A percentile compares a stretch with the other conserved stretches of the same genome.
Evolutionary conservation across 1,284 basidiomycete genomes (phyloP).

Genomic region (Malassezia caprae): DNA sequence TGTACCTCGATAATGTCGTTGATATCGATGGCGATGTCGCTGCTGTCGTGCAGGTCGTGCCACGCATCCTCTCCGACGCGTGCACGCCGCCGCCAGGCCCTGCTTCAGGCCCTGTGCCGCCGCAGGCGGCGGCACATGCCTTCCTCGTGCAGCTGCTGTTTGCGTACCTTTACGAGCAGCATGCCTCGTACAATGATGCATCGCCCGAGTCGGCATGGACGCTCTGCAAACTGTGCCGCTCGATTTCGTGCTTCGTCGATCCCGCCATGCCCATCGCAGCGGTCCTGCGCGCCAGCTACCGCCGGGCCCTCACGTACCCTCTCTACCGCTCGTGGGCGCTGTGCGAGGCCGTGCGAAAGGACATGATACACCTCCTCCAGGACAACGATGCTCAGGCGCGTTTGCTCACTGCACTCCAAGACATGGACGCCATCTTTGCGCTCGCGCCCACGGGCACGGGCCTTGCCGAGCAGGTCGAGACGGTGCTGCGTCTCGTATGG

Average conservation of each 20-base stretch:
- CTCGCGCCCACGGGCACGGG: conserved; percentile 12
- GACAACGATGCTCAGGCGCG: background rate
- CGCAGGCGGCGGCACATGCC: background rate
- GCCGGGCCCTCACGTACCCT: conserved; percentile 18
- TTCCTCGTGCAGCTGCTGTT: conserved; percentile 18
- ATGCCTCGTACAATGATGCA: conserved; percentile 12
- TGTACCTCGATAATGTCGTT: conserved; percentile 10
- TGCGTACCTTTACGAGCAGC: conserved; percentile 18
- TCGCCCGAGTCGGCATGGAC: conserved; percentile 21
- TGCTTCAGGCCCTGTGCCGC: background rate
- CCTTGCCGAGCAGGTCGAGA: conserved; percentile 3
- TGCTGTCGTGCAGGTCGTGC: conserved; percentile 2
- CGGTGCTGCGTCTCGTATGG: conserved; percentile 10
- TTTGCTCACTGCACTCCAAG: background rate
- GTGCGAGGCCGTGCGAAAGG: conserved; percentile 11
- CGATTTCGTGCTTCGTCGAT: conserved; percentile 1
- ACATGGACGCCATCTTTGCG: conserved; percentile 13
- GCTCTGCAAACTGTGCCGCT: conserved; percentile 16
- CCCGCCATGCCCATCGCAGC: background rate
- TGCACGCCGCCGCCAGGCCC: background rate
- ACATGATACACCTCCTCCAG: conserved; percentile 3
- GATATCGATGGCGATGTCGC: conserved; percentile 18
- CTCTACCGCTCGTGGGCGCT: conserved; percentile 17
- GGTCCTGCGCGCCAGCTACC: conserved; percentile 14
- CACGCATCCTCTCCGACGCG: background rate